These are phyloP conservation scores for Galerina sulciceps DNA, from an alignment of 768 basidiomycete genomes.

Conservation along the genomic window DNA sequence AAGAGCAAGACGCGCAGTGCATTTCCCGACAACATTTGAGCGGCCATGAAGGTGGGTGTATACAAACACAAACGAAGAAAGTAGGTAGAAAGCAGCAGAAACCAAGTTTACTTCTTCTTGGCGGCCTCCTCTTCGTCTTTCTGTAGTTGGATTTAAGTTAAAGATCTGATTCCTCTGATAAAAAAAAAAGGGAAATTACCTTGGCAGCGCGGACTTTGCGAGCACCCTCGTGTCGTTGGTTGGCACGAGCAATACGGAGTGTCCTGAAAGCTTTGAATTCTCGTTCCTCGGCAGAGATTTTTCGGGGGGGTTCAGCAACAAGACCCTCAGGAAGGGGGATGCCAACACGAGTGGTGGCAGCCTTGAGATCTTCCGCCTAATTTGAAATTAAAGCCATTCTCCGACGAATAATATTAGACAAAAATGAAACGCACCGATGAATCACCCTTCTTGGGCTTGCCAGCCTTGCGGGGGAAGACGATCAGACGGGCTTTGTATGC, in stretches of 20 bases:
- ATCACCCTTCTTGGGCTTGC: slow-evolving; percentile 96
- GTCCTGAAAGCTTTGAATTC: slow-evolving; percentile 87
- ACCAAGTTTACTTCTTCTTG: slow-evolving; percentile 78
- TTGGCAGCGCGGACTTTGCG: slow-evolving; percentile 88
- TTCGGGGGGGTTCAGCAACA: slow-evolving; percentile 84
- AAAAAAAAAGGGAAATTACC: slow-evolving; percentile 47
- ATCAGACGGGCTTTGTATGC: slow-evolving; percentile 92
- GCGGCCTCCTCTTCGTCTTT: slow-evolving; percentile 91
- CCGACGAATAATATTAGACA: background rate
- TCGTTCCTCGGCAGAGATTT: slow-evolving; percentile 90
- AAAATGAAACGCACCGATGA: slow-evolving; percentile 70
- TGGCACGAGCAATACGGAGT: slow-evolving; percentile 83
- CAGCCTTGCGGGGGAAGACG: slow-evolving; percentile 95
- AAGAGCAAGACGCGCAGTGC: slow-evolving; percentile 31
- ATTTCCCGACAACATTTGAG: slow-evolving; percentile 38
- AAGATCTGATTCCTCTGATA: background rate
- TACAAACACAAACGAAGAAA: slow-evolving; percentile 28
- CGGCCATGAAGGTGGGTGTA: slow-evolving; percentile 29
- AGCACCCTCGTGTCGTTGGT: slow-evolving; percentile 82
- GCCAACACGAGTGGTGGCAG: slow-evolving; percentile 69
- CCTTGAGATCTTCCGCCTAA: slow-evolving; percentile 83
- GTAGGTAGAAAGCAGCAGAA: slow-evolving; percentile 24
- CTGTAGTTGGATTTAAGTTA: slow-evolving; percentile 41
- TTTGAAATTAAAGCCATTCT: slow-evolving; percentile 3
- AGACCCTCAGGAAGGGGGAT: slow-evolving; percentile 71